Evolutionary conservation across 179 eudicot species (phyloP).

Genomic region (Silene coronaria): DNA sequence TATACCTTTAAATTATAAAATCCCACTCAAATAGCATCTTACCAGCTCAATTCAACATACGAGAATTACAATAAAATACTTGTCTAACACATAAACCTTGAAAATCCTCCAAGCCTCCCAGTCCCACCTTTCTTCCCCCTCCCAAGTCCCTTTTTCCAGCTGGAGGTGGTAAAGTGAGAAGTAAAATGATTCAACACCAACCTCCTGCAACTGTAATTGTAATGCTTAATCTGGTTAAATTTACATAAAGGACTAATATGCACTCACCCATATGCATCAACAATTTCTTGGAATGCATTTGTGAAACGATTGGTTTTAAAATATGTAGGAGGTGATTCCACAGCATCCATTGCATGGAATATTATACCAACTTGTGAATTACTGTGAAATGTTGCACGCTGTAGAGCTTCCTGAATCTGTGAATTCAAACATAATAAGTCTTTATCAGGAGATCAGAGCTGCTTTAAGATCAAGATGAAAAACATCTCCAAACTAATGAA

Average conservation of each 20-base stretch:
- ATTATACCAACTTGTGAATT: slow-evolving; percentile 89
- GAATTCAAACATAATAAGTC: slow-evolving; percentile 11
- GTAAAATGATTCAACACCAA: not conserved
- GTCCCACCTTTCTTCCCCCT: not conserved
- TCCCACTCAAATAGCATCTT: not conserved
- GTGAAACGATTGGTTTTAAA: slow-evolving; percentile 83
- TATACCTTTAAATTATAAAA: not conserved
- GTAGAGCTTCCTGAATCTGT: slow-evolving; percentile 89
- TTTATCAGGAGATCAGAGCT: slow-evolving; percentile 2
- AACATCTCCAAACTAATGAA: not conserved
- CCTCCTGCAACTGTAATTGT: not conserved
- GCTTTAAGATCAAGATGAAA: not conserved
- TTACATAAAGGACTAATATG: slow-evolving; percentile 5
- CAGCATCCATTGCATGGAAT: slow-evolving; percentile 77
- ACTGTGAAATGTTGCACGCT: slow-evolving; percentile 93
- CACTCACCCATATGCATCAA: slow-evolving; percentile 96
- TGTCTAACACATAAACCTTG: not conserved
- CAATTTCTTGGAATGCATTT: slow-evolving; percentile 86
- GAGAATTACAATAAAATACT: not conserved
- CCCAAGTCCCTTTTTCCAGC: not conserved
- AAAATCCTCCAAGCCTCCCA: not conserved
- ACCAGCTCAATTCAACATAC: not conserved
- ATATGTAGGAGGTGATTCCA: slow-evolving; percentile 88
- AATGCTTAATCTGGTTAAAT: not conserved
- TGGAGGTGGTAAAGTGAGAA: not conserved